Base-by-base conservation (phyloP, 306 rosid genomes). In the Pyrus bretschneideri region DNA sequence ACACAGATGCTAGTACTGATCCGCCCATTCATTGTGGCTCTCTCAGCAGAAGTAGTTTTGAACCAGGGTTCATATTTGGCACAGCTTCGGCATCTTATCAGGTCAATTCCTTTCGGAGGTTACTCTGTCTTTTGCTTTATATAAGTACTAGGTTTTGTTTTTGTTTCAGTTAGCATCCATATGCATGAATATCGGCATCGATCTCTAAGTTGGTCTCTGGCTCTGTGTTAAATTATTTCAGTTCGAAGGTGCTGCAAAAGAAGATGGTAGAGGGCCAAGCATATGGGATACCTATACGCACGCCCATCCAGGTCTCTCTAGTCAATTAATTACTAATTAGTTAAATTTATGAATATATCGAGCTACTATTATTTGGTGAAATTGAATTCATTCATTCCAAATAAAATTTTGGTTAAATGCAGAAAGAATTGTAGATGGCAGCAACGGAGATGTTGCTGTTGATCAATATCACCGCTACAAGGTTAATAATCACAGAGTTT, bases 21-120 rank as follows among this genome's bases (percentile, higher is more conserved):
- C 55, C 46, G 27, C 67, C 75, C n/a, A 70, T 2, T 55, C 59
- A 21, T 3, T 45, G 75, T 75, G 81, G 54, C 44, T 23, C 60
- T n/a, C 79, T 87, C 76, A 85, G 82, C 49, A 59, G 88, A 29
- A 66, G 46, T 23, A 78, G 87, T 66, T 87, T 84, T n/a, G 88
- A 87, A 2, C 1, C 18, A 1, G 83, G 83, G 3, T 87, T 87
- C 79, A 21, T 85, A 27, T 87, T 87, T 31, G 91, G 91, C 29
- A 75, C 88, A 18, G 88, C 88, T 49, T 82, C 87, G 0, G 15
- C 91, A 0, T 46, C 91, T 35, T 87, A 87, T 58, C 87, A 82
- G 79, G 88, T 85, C 49, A 15, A 8, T 33, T 13, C 18, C 29
- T 12, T 27, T 11, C 7, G 66, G 31, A 3, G 4, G 25, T 57